These are phyloP conservation scores for Acaromyces ingoldii DNA, from an alignment of 1,284 basidiomycete species.

Conservation along the genomic window DNA sequence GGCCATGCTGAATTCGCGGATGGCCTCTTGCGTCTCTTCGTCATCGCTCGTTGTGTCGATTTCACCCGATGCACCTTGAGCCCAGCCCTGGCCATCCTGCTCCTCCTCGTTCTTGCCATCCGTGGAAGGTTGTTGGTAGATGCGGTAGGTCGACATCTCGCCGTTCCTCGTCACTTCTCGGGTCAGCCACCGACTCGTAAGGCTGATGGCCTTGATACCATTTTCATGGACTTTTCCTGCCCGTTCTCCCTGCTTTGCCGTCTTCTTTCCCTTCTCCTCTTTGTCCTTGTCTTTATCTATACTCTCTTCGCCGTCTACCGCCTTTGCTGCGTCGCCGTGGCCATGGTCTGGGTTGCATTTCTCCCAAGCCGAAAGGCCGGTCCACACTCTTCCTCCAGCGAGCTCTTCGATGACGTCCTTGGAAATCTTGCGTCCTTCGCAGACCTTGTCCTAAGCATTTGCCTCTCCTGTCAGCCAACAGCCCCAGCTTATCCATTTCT, in stretches of 20 bases:
- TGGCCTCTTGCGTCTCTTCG: not conserved
- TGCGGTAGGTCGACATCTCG: conserved; percentile 30
- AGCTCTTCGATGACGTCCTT: conserved; percentile 50
- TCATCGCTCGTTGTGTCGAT: not conserved
- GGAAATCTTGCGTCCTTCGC: conserved; percentile 50
- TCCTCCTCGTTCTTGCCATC: not conserved
- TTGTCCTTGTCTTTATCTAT: not conserved
- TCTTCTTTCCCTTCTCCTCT: not conserved
- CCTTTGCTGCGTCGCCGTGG: no score
- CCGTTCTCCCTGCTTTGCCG: conserved; percentile 25
- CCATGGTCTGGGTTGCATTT: conserved; percentile 34
- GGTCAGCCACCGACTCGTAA: conserved; percentile 30
- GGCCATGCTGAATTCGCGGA: not conserved
- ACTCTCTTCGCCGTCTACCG: no score
- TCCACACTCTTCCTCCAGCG: conserved; percentile 54
- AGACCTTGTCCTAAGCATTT: conserved; percentile 39
- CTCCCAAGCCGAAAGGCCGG: conserved; percentile 52
- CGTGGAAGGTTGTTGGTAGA: conserved; percentile 13
- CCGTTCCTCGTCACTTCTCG: conserved; percentile 22
- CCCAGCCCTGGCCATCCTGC: no score
- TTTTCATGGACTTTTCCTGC: no score
- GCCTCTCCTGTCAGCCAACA: no score
- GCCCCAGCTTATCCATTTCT: no score
- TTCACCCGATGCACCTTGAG: not conserved
- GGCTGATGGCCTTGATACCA: conserved; percentile 22